Evolutionary conservation across 2,329 filamentous ascomycete species (phyloP).

Genomic region (Monilinia vaccinii-corymbosi): DNA sequence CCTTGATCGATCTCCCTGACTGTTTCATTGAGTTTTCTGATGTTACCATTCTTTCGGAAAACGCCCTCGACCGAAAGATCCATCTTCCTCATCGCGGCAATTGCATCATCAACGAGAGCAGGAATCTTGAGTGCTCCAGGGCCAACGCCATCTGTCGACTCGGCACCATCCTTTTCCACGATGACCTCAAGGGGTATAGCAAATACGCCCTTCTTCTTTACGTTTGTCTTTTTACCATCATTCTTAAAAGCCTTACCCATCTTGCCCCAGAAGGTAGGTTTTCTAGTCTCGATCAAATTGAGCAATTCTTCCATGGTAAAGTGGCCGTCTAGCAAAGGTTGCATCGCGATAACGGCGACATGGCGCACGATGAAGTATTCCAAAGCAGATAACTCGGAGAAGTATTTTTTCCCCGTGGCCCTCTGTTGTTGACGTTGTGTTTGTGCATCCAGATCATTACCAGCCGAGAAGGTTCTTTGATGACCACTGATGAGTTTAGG

Average conservation of each 20-base stretch:
- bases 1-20: conserved; percentile 79
- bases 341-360: conserved; percentile 89
- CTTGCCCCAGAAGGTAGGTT: conserved; percentile 96
- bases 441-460: conserved; percentile 40
- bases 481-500: conserved; percentile 61
- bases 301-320: conserved; percentile 93
- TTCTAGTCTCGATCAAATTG: conserved; percentile 84
- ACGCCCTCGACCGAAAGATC: conserved; percentile 98
- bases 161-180: conserved; percentile 86
- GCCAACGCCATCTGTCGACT: conserved; percentile 95
- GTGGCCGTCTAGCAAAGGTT: conserved; percentile 78
- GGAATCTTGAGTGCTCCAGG: conserved; percentile 85
- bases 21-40: conserved; percentile 82
- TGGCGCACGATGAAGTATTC: conserved; percentile 98
- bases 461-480: conserved; percentile 55
- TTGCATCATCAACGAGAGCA: conserved; percentile 87
- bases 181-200: conserved; percentile 81
- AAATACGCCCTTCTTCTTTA: conserved; percentile 91
- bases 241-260: conserved; percentile 95
- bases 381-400: conserved; percentile 87
- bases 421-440: conserved; percentile 39
- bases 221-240: conserved; percentile 57
- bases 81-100: conserved; percentile 95
- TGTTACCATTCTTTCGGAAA: conserved; percentile 98
- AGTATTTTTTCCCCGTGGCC: conserved; percentile 62